Evolutionary conservation across 768 basidiomycete species (phyloP).

Genomic region (Termitomyces bulborhizus): DNA sequence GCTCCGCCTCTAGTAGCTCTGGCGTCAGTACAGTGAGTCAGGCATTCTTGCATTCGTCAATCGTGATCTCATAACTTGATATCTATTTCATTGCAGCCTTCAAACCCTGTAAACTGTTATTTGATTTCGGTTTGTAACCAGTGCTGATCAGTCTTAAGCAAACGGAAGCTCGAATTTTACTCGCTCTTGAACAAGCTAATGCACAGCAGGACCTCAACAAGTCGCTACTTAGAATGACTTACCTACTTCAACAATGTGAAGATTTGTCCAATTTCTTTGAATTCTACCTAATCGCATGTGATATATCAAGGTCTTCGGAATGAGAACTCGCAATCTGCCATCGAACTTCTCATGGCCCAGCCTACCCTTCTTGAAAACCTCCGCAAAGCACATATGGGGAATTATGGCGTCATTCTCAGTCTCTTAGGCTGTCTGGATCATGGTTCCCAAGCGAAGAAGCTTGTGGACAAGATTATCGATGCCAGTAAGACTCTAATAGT

Average conservation of each 20-base stretch:
- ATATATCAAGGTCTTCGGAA: constrained; percentile 51
- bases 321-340: constrained; percentile 68
- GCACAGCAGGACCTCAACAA: constrained; percentile 76
- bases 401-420: constrained; percentile 86
- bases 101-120: constrained; percentile 15
- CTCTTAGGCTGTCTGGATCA: constrained; percentile 90
- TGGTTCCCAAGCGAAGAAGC: constrained; percentile 76
- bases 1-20: constrained; percentile 22
- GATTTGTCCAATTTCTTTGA: not conserved
- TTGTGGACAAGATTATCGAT: constrained; percentile 91
- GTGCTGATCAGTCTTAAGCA: constrained; percentile 23
- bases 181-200: constrained; percentile 67
- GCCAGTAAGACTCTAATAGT: constrained; percentile 31
- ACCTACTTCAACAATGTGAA: constrained; percentile 75
- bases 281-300: not conserved
- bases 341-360: constrained; percentile 77
- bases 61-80: not conserved
- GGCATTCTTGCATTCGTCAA: not conserved
- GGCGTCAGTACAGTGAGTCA: constrained; percentile 44
- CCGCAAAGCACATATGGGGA: constrained; percentile 87
- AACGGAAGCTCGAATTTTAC: constrained; percentile 53
- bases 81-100: constrained; percentile 12
- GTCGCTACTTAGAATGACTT: constrained; percentile 72
- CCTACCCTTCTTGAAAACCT: constrained; percentile 79
- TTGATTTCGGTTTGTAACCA: not conserved